Base-by-base conservation (phyloP, 2,329 filamentous ascomycete genomes). In the Trichoderma asperellum region DNA sequence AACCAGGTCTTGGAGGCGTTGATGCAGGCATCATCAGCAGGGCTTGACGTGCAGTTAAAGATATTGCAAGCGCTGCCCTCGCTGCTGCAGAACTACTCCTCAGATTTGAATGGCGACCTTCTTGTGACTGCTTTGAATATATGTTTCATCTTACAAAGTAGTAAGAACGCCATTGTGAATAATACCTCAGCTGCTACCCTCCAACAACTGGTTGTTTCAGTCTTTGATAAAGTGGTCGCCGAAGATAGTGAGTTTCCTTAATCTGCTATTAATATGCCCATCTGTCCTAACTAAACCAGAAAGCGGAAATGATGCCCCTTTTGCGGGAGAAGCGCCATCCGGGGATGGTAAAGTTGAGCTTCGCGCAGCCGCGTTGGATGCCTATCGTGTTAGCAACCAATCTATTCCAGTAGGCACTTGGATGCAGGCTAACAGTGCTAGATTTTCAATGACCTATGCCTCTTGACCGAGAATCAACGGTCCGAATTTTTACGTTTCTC, bases 121-220 rank as follows among this genome's bases (percentile, higher is more conserved):
- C 85, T 99, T 49, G 91, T 93, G 34, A 93, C 89, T 11, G 89
- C 92, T 0, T 82, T 99, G 73, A 94, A 97, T 77, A 93, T 97
- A 77, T 98, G 96, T 81, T 96, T 96, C 71, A 91, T 93, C 62
- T 82, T 99, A 60, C 94, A 98, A 80, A 91, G 89, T 68, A 96
- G 92, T 79, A 98, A 97, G 81, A 96, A 94, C 81, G 89, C 91
- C 32, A 94, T 97, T 63, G 94, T 99, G 74, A 96, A 95, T 77
- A 96, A 96, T 75, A 98, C 96, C 1, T 96, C 96, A 11, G 93
- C 95, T 32, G 96, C 96, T n/a, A 98, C 96, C 2, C 83, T 99
- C 66, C 95, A 97, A 80, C 96, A 98, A 79, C 87, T 99, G 16
- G 90, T 98, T 8, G 93, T 96, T 37, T 91, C 92, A 0, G 92